phyloP scores from a whole-genome alignment of 2,329 filamentous ascomycete species.

The Aspergillus fijiensis region DNA sequence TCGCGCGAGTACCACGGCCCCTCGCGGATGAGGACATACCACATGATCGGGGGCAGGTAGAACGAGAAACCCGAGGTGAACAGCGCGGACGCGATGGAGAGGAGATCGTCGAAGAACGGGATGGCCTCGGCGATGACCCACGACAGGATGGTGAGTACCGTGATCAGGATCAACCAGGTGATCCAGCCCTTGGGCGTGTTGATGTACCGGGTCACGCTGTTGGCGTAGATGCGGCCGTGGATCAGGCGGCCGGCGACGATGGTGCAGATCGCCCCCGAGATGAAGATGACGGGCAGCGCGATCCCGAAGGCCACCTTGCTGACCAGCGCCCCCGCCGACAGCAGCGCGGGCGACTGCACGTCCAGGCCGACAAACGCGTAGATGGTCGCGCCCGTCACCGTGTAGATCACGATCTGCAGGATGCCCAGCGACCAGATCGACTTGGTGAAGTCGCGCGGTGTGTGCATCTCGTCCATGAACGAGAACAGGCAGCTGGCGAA shows the following conservation, averaged over 20 bases:
- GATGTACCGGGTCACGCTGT: slow-evolving; percentile 18
- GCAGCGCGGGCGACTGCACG: slow-evolving; percentile 29
- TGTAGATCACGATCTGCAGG: slow-evolving; percentile 12
- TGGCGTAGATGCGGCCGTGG: slow-evolving; percentile 19
- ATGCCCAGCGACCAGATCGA: slow-evolving; percentile 11
- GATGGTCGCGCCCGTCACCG: slow-evolving; percentile 18
- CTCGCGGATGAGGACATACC: slow-evolving; percentile 26
- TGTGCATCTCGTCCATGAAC: slow-evolving; percentile 16
- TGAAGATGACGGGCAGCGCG: slow-evolving; percentile 15
- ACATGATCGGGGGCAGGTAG: slow-evolving; percentile 55
- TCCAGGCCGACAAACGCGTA: slow-evolving; percentile 29
- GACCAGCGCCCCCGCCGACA: slow-evolving; percentile 20
- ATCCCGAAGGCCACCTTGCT: slow-evolving; percentile 10
- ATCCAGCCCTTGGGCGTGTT: slow-evolving; percentile 21
- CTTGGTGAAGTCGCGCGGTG: slow-evolving; percentile 9
- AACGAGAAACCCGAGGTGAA: slow-evolving; percentile 89
- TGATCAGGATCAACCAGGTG: slow-evolving; percentile 19
- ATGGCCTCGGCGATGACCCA: slow-evolving; percentile 24
- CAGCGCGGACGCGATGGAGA: slow-evolving; percentile 54
- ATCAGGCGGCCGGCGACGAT: slow-evolving; percentile 23
- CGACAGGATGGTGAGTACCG: slow-evolving; percentile 15
- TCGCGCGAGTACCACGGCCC: slow-evolving; percentile 18
- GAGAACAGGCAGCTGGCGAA: slow-evolving; percentile 29
- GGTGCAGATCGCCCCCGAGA: slow-evolving; percentile 23
- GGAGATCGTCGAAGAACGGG: slow-evolving; percentile 21